These are phyloP conservation scores for Nitzschia sp. DNA, from an alignment of 108 stramenopile genomes.

Conservation along the genomic window DNA sequence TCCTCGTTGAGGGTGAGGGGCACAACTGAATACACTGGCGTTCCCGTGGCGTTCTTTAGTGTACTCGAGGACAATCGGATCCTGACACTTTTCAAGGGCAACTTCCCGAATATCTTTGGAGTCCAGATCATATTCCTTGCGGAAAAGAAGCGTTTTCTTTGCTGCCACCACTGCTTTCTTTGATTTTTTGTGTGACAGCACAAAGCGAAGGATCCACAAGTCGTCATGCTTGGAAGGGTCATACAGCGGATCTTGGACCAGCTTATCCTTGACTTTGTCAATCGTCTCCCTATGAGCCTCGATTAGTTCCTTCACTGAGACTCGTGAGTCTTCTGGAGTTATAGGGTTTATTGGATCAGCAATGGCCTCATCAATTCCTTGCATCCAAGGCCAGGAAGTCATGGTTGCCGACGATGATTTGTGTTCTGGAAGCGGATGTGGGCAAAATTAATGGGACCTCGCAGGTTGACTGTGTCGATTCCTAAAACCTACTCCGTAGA, in stretches of 20 bases:
- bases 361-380: constrained; percentile 17
- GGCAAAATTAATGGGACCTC: too few species aligned
- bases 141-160: constrained; percentile 9
- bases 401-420: too few species aligned
- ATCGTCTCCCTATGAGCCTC: constrained; percentile 1
- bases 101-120: constrained; percentile 22
- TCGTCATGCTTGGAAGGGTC: constrained; percentile 26
- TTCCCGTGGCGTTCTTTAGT: too few species aligned
- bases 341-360: constrained; percentile 11
- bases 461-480: too few species aligned
- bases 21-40: too few species aligned
- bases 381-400: constrained; percentile 29
- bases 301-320: constrained; percentile 22
- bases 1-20: too few species aligned
- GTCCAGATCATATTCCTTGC: constrained; percentile 21
- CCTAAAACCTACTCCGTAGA: too few species aligned
- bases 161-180: constrained; percentile 26
- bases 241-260: constrained; percentile 2
- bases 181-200: constrained; percentile 23
- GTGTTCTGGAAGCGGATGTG: too few species aligned
- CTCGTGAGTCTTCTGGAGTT: constrained; percentile 9
- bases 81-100: not conserved
- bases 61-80: too few species aligned
- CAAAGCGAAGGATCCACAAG: constrained; percentile 32
- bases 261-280: constrained; percentile 14